Evolutionary conservation across 495 filamentous ascomycete genomes (phyloP).

Genomic region (Podospora pseudocomata): DNA sequence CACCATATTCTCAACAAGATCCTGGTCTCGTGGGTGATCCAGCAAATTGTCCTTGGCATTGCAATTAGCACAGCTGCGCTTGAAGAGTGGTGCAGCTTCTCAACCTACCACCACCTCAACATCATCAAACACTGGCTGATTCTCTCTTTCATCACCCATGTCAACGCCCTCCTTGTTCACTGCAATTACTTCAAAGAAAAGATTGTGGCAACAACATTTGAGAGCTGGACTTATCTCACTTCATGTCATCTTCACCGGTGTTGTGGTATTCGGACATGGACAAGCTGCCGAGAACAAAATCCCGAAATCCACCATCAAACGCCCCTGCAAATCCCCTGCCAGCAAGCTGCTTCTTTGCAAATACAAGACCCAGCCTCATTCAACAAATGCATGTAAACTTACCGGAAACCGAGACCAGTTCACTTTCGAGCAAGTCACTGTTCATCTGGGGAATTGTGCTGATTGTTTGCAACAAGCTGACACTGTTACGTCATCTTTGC

Average conservation of each 20-base stretch:
- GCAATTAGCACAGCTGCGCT: conserved; percentile 14
- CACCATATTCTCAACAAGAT: neutral
- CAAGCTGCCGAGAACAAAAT: neutral
- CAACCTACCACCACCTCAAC: conserved; percentile 16
- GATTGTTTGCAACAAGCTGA: neutral
- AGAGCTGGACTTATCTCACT: neutral
- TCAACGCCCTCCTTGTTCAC: conserved; percentile 12
- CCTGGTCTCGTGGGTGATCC: conserved; percentile 8
- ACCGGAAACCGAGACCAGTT: neutral
- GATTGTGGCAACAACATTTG: neutral
- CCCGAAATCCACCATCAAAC: neutral
- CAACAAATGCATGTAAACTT: neutral
- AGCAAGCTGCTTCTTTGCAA: neutral
- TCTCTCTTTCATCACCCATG: conserved; percentile 10
- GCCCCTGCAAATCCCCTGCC: neutral
- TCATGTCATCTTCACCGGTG: neutral
- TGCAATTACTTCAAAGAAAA: conserved; percentile 6
- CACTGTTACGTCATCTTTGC: neutral
- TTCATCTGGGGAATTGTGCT: neutral
- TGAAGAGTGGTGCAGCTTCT: conserved; percentile 7
- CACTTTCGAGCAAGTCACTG: neutral
- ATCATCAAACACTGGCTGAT: conserved; percentile 13
- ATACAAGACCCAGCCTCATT: neutral
- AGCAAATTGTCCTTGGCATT: conserved; percentile 11
- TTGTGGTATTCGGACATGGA: neutral